These are phyloP conservation scores for Colletotrichum ledebouriae DNA, from an alignment of 2,329 filamentous ascomycete genomes.

Conservation along the genomic window DNA sequence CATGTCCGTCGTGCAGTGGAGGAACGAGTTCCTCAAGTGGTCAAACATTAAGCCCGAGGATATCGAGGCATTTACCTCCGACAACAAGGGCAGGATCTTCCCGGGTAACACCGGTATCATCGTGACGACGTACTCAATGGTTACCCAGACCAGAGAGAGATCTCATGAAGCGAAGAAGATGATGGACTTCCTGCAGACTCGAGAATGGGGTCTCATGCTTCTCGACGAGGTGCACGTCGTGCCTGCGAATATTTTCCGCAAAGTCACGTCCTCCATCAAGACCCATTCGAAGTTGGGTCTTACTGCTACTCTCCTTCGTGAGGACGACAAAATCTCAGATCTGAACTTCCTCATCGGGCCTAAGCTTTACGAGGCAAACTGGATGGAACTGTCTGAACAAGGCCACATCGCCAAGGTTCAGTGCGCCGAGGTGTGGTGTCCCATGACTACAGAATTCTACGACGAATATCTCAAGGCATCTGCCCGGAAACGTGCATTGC, in stretches of 20 bases:
- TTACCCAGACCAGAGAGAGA: conserved; percentile 88
- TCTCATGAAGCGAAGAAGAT: conserved; percentile 96
- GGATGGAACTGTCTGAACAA: conserved; percentile 98
- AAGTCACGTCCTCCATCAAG: conserved; percentile 92
- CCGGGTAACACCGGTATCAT: conserved; percentile 94
- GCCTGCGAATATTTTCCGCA: conserved; percentile 94
- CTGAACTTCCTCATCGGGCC: conserved; percentile 97
- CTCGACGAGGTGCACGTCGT: conserved; percentile 98
- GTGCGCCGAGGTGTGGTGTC: conserved; percentile 98
- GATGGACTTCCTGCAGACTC: conserved; percentile 90
- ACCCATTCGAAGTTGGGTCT: conserved; percentile 95
- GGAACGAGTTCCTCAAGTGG: conserved; percentile 97
- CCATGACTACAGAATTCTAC: conserved; percentile 99
- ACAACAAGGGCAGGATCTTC: conserved; percentile 86
- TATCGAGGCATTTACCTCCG: conserved; percentile 94
- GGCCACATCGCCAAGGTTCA: conserved; percentile 97
- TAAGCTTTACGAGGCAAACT: conserved; percentile 98
- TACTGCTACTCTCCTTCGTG: conserved; percentile 92
- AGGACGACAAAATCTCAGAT: conserved; percentile 98
- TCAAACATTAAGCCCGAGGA: conserved; percentile 94
- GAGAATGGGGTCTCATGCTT: conserved; percentile 98
- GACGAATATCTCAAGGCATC: conserved; percentile 87
- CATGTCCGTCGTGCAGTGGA: conserved; percentile 98
- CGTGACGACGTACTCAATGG: conserved; percentile 98
- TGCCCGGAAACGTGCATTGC: conserved; percentile 60